Percentiles rank a stretch among this genome's conserved stretches.
Conservation (phyloP, 805 yeast species). For the Yamadazyma tumulicola region DNA sequence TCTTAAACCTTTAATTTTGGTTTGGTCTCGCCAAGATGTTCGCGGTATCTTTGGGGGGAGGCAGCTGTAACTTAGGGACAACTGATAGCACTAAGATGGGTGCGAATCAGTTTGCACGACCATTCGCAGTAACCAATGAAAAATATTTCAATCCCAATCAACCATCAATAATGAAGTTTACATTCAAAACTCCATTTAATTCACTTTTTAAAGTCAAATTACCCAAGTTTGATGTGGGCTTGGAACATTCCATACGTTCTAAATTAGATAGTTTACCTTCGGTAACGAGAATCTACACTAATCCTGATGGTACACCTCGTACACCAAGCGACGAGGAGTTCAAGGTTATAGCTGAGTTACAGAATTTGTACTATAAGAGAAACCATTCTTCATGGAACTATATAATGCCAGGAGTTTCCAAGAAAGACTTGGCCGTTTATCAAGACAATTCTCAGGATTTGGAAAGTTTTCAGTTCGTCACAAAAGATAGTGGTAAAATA, state of each 20-base stretch:
- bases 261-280: conserved; percentile 62
- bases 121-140: conserved; percentile 1
- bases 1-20: no score
- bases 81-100: no score
- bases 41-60: no score
- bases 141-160: background rate
- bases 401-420: conserved; percentile 46
- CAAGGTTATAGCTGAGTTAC: conserved; percentile 68
- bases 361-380: conserved; percentile 54
- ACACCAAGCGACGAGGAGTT: conserved; percentile 68
- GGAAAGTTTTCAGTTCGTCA: conserved; percentile 48
- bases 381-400: conserved; percentile 51
- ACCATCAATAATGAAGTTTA: conserved; percentile 32
- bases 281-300: conserved; percentile 63
- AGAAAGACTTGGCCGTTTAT: conserved; percentile 52
- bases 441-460: conserved; percentile 61
- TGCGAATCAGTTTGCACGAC: background rate
- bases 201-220: conserved; percentile 36
- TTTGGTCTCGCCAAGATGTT: no score
- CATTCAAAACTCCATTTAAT: conserved; percentile 39
- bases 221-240: conserved; percentile 41
- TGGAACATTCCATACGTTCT: conserved; percentile 61
- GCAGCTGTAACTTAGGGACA: no score
- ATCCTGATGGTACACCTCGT: conserved; percentile 72
- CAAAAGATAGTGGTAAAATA: conserved; percentile 54